These are phyloP conservation scores for Torrubiella hemipterigena DNA, from an alignment of 2,329 filamentous ascomycete genomes.

Conservation along the genomic window DNA sequence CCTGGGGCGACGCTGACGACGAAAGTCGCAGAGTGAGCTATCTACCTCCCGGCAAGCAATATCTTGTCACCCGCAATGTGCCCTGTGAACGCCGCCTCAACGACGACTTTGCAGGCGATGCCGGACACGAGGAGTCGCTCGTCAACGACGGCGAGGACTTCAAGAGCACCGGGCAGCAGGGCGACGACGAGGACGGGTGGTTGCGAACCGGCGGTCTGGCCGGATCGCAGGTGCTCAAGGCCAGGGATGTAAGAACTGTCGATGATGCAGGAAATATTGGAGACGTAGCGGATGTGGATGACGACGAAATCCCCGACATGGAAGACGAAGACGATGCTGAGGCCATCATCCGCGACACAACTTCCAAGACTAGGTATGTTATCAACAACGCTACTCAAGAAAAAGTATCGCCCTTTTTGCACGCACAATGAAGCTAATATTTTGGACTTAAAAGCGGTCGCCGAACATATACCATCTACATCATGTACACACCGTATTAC, in stretches of 20 bases:
- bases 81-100: slow-evolving; percentile 86
- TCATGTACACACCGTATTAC: slow-evolving; percentile 95
- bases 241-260: slow-evolving; percentile 72
- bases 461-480: slow-evolving; percentile 96
- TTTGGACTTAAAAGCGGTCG: slow-evolving; percentile 50
- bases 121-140: slow-evolving; percentile 74
- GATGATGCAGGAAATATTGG: slow-evolving; percentile 82
- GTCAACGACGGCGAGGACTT: slow-evolving; percentile 68
- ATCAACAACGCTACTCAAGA: too few species aligned
- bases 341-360: slow-evolving; percentile 78
- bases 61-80: slow-evolving; percentile 85
- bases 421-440: too few species aligned
- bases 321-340: slow-evolving; percentile 96
- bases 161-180: slow-evolving; percentile 25
- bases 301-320: slow-evolving; percentile 92
- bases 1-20: slow-evolving; percentile 84
- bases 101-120: slow-evolving; percentile 84
- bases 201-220: slow-evolving; percentile 72
- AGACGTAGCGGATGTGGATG: slow-evolving; percentile 56
- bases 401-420: too few species aligned
- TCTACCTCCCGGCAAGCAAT: slow-evolving; percentile 85
- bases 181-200: slow-evolving; percentile 77
- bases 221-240: slow-evolving; percentile 64
- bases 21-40: slow-evolving; percentile 66
- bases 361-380: slow-evolving; percentile 31